Evolutionary conservation across 106 monocot genomes (phyloP).

Genomic region (Hemerocallis citrina): DNA sequence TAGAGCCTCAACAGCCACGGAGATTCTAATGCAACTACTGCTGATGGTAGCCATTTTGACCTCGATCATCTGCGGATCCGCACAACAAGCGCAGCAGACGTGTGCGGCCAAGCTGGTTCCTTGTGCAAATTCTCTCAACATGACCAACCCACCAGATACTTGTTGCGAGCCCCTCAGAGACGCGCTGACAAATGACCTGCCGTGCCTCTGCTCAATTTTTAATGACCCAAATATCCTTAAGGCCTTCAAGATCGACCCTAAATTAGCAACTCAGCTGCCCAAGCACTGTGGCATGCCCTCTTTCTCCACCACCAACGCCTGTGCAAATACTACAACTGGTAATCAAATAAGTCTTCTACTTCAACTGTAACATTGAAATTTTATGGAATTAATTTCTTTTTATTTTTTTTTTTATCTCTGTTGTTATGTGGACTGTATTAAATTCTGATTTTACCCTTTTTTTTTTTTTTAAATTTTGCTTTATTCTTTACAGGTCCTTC

Average conservation of each 20-base stretch:
- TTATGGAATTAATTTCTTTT: background rate
- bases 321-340: background rate
- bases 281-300: conserved; percentile 23
- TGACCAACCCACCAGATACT: conserved; percentile 19
- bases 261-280: conserved; percentile 16
- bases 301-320: conserved; percentile 4
- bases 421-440: background rate
- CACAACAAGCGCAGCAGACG: conserved; percentile 2
- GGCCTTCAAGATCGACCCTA: conserved; percentile 12
- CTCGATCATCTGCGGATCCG: background rate
- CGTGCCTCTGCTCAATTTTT: conserved; percentile 39
- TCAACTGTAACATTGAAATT: background rate
- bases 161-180: conserved; percentile 46
- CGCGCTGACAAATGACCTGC: conserved; percentile 28
- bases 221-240: conserved; percentile 17
- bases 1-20: too few relatives aligned
- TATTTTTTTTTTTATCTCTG: background rate
- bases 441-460: background rate
- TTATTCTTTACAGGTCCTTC: background rate
- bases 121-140: conserved; percentile 27
- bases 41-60: background rate
- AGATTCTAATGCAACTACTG: too few relatives aligned
- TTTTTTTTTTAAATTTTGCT: background rate
- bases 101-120: conserved; percentile 27
- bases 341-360: too few relatives aligned